Evolutionary conservation across 192 early-diverging fungal species (phyloP), one percentile per base, ranked within the genome.

Genomic region (Chytriomyces confervae): DNA sequence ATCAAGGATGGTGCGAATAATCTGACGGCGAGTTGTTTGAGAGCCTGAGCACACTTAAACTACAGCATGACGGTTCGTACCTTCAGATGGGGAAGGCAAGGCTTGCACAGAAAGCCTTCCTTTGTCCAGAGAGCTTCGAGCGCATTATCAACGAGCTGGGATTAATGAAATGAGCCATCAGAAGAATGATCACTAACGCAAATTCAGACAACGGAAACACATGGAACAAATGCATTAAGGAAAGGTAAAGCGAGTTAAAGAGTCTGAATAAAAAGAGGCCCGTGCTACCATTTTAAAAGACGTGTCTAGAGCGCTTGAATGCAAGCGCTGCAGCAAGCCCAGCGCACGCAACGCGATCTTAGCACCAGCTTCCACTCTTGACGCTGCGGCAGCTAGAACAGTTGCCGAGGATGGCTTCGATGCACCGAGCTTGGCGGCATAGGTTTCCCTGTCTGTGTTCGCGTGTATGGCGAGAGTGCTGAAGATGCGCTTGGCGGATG

Each of bases 71-170:
- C 53, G 43, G 46, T 50, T 20, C 13, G 0, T 72, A 36, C 70
- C 72, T 75, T 75, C 24, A 75, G 47, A 48, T 63, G 46, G 9
- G 43, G 8, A 10, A 75, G 18, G 3, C 62, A 48, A 1, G 72
- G 72, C 43, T 47, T 62, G 72, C 24, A 75, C 13, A 75, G 7
- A 7, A 10, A 36, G 3, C 44, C 47, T 16, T 16, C 61, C 50
- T n/a, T 48, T 10, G 13, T 20, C 72, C 72, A 63, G 8, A 75
- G n/a, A 11, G 9, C 20, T n/a, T 75, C 72, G 61, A 75, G 18
- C 10, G 61, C 24, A 48, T 75, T 23, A n/a, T 75, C 61, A 8
- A 75, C n/a, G 18, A 68, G 66, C 66, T 68, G 9, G 36, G 36
- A 36, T 36, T 2, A 36, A 36, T 36, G 36, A 36, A 36, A 36